A percentile compares a stretch with the other conserved stretches of the same genome.
Evolutionary conservation across 306 rosid species (phyloP).

Genomic region (Rosa rugosa): DNA sequence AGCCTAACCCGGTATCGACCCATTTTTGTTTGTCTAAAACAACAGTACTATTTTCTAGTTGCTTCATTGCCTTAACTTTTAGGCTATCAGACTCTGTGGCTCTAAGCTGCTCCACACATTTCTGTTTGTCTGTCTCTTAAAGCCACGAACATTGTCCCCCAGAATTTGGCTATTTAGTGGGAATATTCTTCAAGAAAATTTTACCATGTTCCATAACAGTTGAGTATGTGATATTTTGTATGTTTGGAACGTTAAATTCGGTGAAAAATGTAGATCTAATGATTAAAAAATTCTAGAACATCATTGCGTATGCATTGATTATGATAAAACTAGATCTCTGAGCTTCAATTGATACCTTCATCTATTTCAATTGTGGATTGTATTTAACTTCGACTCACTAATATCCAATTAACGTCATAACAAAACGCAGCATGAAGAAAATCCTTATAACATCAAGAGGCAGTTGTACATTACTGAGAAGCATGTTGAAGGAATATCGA

Average conservation of each 20-base stretch:
- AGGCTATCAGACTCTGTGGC: neutral
- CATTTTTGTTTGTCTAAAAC: neutral
- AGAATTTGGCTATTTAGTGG: neutral
- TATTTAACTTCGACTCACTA: too few relatives aligned
- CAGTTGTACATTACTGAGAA: too few relatives aligned
- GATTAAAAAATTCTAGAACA: neutral
- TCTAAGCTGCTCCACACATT: slow-evolving; percentile 9
- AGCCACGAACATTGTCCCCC: neutral
- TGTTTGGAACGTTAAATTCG: too few relatives aligned
- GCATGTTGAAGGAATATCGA: too few relatives aligned
- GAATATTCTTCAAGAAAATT: neutral
- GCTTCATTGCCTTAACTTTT: neutral
- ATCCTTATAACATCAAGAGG: too few relatives aligned
- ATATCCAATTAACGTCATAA: too few relatives aligned
- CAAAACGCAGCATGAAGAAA: too few relatives aligned
- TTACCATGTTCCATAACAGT: neutral
- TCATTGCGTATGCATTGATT: neutral
- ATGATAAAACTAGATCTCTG: neutral
- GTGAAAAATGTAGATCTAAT: neutral
- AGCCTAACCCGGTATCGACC: neutral
- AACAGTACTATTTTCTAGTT: neutral
- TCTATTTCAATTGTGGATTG: too few relatives aligned
- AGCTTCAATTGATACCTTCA: too few relatives aligned
- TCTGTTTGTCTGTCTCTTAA: slow-evolving; percentile 3
- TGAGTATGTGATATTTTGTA: neutral